Percentiles rank a stretch among this genome's conserved stretches.
phyloP scores from a whole-genome alignment of 2,329 filamentous ascomycete species.

The Arthrobotrys sphaeroides region DNA sequence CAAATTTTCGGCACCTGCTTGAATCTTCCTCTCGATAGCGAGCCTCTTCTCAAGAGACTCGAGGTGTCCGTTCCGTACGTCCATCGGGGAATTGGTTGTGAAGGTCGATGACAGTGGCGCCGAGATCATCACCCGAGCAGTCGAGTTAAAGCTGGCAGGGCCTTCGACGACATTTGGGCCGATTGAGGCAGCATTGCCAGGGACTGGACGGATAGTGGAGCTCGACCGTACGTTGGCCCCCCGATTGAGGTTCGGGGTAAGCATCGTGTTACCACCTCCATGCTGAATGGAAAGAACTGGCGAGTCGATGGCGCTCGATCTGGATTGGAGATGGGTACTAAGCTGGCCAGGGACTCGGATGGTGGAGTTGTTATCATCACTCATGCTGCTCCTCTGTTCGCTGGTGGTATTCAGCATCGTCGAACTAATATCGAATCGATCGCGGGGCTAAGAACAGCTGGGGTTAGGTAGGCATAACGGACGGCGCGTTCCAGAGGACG shows the following conservation, averaged over 20 bases:
- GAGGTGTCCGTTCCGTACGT: slow-evolving; percentile 42
- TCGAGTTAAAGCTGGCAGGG: slow-evolving; percentile 49
- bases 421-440: slow-evolving; percentile 6
- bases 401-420: slow-evolving; percentile 48
- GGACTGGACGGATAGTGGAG: slow-evolving; percentile 46
- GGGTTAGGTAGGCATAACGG: slow-evolving; percentile 19
- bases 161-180: slow-evolving; percentile 12
- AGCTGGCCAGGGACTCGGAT: slow-evolving; percentile 35
- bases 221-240: slow-evolving; percentile 43
- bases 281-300: slow-evolving; percentile 9
- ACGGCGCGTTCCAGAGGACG: background rate
- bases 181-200: slow-evolving; percentile 38
- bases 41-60: slow-evolving; percentile 76
- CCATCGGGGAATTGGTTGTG: slow-evolving; percentile 40
- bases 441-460: slow-evolving; percentile 17
- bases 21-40: slow-evolving; percentile 96
- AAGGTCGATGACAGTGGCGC: slow-evolving; percentile 49
- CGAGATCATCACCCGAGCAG: slow-evolving; percentile 28
- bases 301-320: slow-evolving; percentile 35
- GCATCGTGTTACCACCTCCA: slow-evolving; percentile 7
- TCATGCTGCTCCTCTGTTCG: slow-evolving; percentile 14
- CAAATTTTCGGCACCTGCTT: slow-evolving; percentile 96
- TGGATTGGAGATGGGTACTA: slow-evolving; percentile 42
- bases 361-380: background rate
- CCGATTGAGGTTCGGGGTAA: slow-evolving; percentile 28